Evolutionary conservation across 768 basidiomycete species (phyloP), one percentile per base, ranked within the genome.

Genomic region (Tricholoma furcatifolium): DNA sequence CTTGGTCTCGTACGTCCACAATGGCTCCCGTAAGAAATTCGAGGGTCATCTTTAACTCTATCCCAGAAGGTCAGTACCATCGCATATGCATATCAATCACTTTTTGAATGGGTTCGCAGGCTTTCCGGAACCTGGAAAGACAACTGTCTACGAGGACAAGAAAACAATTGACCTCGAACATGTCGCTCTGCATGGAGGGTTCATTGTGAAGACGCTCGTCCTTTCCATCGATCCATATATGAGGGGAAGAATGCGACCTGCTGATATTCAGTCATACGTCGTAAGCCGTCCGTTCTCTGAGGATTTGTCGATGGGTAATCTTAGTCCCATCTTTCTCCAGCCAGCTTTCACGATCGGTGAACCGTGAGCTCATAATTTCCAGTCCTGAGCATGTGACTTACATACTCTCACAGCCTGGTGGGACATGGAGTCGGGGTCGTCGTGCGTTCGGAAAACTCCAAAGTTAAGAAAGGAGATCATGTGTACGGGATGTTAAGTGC

Each of bases 181-280:
- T 34, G 68, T 71, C 0, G 60, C 45, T 0, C 7, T 47, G 23
- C 34, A 53, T 27, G 52, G 52, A 17, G 52, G 46, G 9, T 47
- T 75, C 43, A 59, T 81, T 23, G 53, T 78, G 54, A 81, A 78
- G 62, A 73, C 70, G 0, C 65, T 80, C 12, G 65, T 69, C 5
- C 57, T 81, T 14, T 74, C 74, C 14, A 60, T 80, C 36, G 81
- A 81, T 46, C 78, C 78, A 0, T 77, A 75, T 56, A 23, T 77
- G 54, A 56, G 73, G 14, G 67, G 67, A 9, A 56, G 60, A 36
- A 77, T 79, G 78, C 59, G 69, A 6, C 57, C 57, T 9, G 42
- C 61, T 2, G 53, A 57, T 2, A 43, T 59, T 20, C 39, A 66
- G 21, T 67, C 65, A 32, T 54, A 43, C 20, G 10, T 15, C n/a